phyloP scores from a whole-genome alignment of 2,329 filamentous ascomycete species.

The Penicillium sp. region DNA sequence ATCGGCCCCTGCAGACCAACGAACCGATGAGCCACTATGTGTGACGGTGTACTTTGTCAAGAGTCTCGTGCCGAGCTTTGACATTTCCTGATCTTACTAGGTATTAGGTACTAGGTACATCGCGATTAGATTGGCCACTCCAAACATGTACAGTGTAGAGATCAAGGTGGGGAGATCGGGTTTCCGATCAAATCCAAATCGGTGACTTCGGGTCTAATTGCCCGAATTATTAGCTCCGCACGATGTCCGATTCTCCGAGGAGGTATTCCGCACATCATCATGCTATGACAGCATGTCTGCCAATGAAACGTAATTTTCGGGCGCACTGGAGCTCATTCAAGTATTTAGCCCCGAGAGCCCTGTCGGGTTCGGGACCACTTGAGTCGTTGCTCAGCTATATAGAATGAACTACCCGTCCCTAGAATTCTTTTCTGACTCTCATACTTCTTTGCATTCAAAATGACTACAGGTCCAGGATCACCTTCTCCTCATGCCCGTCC shows the following conservation, averaged over 20 bases:
- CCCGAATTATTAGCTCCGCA: conserved; percentile 7
- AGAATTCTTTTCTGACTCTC: neutral
- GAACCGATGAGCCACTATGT: neutral
- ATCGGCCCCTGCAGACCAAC: conserved; percentile 1
- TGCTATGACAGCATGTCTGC: neutral
- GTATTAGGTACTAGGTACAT: too few relatives aligned
- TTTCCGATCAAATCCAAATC: conserved; percentile 3
- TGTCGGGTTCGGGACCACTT: neutral
- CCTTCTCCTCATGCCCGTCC: conserved; percentile 6
- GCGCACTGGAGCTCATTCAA: neutral
- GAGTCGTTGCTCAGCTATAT: neutral
- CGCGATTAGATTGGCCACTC: neutral
- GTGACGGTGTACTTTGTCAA: neutral
- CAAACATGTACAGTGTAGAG: neutral
- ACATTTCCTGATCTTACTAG: too few relatives aligned
- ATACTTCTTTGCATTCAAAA: neutral
- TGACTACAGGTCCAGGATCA: conserved; percentile 6
- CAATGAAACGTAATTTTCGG: neutral
- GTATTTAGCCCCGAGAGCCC: conserved; percentile 9
- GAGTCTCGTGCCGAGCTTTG: neutral
- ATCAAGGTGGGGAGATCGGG: neutral
- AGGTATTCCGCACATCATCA: neutral
- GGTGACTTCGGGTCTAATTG: conserved; percentile 9
- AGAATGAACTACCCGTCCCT: neutral
- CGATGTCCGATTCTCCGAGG: neutral